A percentile compares a stretch with the other conserved stretches of the same genome.
These are phyloP conservation scores for Bipolaris sorokiniana DNA, from an alignment of 2,329 filamentous ascomycete species.

Conservation along the genomic window DNA sequence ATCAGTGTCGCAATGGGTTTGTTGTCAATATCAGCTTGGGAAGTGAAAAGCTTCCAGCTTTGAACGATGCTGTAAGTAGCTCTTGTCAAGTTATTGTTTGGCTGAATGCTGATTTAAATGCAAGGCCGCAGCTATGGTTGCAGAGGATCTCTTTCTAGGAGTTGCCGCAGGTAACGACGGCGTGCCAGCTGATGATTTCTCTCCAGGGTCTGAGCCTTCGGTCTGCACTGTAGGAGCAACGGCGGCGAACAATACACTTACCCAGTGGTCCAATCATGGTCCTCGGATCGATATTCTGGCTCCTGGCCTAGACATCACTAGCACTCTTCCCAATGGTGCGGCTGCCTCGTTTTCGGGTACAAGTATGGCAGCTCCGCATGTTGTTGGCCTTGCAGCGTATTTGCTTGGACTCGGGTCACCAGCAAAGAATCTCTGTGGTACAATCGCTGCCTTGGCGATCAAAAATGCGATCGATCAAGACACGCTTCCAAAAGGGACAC, in stretches of 20 bases:
- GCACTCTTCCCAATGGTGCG: slow-evolving; percentile 53
- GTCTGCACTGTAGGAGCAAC: slow-evolving; percentile 50
- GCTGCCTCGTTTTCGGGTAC: slow-evolving; percentile 62
- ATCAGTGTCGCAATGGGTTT: slow-evolving; percentile 37
- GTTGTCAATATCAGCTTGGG: slow-evolving; percentile 48
- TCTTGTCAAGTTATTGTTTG: not conserved
- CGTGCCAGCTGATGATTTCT: slow-evolving; percentile 32
- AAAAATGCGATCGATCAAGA: slow-evolving; percentile 43
- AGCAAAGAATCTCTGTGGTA: slow-evolving; percentile 52
- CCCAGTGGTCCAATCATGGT: slow-evolving; percentile 48
- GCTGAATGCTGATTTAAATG: not conserved
- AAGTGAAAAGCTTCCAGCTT: slow-evolving; percentile 25
- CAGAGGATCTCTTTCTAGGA: slow-evolving; percentile 45
- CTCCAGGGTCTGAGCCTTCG: slow-evolving; percentile 43
- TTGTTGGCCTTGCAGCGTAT: slow-evolving; percentile 72
- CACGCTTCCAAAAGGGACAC: slow-evolving; percentile 52
- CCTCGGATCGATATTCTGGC: slow-evolving; percentile 46
- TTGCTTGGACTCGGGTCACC: slow-evolving; percentile 59
- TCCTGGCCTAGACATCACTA: slow-evolving; percentile 50
- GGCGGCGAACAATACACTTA: slow-evolving; percentile 36
- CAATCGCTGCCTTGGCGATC: slow-evolving; percentile 53
- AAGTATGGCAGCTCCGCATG: slow-evolving; percentile 72
- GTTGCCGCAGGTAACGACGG: slow-evolving; percentile 49
- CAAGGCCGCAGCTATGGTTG: slow-evolving; percentile 43
- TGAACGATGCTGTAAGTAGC: slow-evolving; percentile 34